Base-by-base conservation (phyloP, 1,284 basidiomycete genomes). In the Trichosporon inkin region DNA sequence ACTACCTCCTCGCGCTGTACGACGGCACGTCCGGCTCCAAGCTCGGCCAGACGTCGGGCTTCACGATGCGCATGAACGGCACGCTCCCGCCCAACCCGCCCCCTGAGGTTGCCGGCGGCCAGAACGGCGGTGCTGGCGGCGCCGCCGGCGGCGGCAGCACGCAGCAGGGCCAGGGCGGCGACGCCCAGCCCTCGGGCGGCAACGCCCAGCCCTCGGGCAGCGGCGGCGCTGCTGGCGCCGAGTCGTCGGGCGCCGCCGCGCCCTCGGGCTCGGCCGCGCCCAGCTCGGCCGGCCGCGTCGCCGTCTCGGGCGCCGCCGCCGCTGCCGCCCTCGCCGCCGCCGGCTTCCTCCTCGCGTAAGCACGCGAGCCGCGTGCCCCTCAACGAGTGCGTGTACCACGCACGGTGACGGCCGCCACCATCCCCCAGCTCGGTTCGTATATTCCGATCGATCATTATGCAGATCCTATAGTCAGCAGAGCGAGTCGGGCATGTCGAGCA, bases 1-100 rank as follows among this genome's bases (percentile, higher is more conserved):
- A 49, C 44, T 49, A 49, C 44, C 44, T 49, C 14, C 44, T 49
- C 14, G 44, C 44, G 16, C 44, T 49, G 16, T 49, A 49, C 24
- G 44, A 49, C 44, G 28, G 24, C 22, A 49, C 44, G 2, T 47
- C 41, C 4, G 41, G 41, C 24, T 32, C 22, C 24, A 49, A 49
- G 44, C 44, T 49, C 10, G 44, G 44, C 44, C 44, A 49, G 44
- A 49, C 44, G 1, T n/a, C 14, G 7, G 44, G 44, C 44, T 49
- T 49, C 44, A 49, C 44, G 14, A 10, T 49, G 24, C 44, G 44
- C 16, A 32, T 32, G 24, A 49, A 49, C 24, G 44, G 44, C 44
- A 49, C 44, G 5, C 24, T 49, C 8, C 22, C 44, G 3, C 24
- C 44, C 6, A 22, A 22, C n/a, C 44, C 44, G 24, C 44, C 24